Percentiles rank a stretch among this genome's conserved stretches.
Conservation (phyloP, 768 basidiomycete species). For the Suillus alpinus region DNA sequence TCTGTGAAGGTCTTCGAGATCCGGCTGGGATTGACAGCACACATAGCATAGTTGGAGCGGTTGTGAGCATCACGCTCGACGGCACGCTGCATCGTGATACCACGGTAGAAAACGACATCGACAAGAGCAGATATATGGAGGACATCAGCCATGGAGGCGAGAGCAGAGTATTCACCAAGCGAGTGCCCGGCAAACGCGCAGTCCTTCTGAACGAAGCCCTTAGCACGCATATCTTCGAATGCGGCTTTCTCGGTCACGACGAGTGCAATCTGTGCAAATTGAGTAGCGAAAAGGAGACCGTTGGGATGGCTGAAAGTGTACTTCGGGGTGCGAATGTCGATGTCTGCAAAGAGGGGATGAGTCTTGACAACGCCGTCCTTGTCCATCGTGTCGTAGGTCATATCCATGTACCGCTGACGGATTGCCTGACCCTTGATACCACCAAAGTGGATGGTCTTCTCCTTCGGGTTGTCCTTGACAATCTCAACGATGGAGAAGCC, state of each 20-base stretch:
- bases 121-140: conserved; percentile 92
- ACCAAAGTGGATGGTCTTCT: conserved; percentile 98
- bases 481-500: conserved; percentile 99
- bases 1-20: conserved; percentile 95
- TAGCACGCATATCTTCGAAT: conserved; percentile 96
- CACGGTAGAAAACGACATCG: conserved; percentile 99
- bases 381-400: conserved; percentile 97
- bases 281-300: conserved; percentile 94
- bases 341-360: conserved; percentile 93
- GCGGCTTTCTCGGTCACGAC: conserved; percentile 98
- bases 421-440: conserved; percentile 99
- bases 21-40: conserved; percentile 96
- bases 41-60: conserved; percentile 97
- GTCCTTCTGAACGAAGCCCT: conserved; percentile 89
- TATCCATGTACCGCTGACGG: conserved; percentile 99
- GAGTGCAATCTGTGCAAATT: conserved; percentile 97
- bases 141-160: conserved; percentile 96
- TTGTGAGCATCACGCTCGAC: conserved; percentile 94
- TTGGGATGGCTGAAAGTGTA: conserved; percentile 98
- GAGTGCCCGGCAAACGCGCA: conserved; percentile 98
- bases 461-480: conserved; percentile 97
- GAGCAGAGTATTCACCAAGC: conserved; percentile 96
- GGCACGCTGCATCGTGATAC: conserved; percentile 99
- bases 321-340: conserved; percentile 89
- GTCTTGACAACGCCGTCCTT: conserved; percentile 96